These are phyloP conservation scores for Kingdonia uniflora DNA, from an alignment of 164 flowering plant genomes.

Conservation along the genomic window DNA sequence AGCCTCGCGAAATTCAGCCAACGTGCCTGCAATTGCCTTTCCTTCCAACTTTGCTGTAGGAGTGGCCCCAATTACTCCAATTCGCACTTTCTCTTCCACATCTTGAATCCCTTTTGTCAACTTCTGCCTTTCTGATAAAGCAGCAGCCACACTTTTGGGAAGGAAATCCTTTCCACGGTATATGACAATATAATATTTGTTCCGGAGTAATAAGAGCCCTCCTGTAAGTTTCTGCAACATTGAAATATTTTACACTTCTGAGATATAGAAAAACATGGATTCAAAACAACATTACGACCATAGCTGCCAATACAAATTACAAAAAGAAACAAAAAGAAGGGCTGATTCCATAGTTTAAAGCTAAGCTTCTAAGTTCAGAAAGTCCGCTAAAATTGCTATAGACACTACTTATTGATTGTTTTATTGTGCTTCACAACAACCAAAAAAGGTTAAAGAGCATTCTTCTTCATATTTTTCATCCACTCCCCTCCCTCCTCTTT, in stretches of 20 bases:
- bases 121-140: constrained; percentile 70
- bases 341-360: too few species aligned
- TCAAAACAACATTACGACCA: too few species aligned
- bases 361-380: too few species aligned
- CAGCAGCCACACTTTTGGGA: constrained; percentile 79
- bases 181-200: constrained; percentile 84
- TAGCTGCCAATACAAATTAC: too few species aligned
- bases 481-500: too few species aligned
- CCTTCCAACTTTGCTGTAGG: constrained; percentile 24
- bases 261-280: too few species aligned
- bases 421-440: too few species aligned
- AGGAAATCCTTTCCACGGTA: constrained; percentile 96
- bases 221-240: constrained; percentile 73
- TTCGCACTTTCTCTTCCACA: constrained; percentile 37
- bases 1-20: constrained; percentile 93
- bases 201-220: constrained; percentile 77
- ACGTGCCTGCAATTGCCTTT: constrained; percentile 64
- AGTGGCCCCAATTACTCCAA: constrained; percentile 19
- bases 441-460: too few species aligned
- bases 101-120: constrained; percentile 50
- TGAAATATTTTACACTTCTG: not conserved
- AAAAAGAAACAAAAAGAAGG: too few species aligned
- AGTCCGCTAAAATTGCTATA: too few species aligned
- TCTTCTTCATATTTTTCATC: too few species aligned
- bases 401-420: too few species aligned